Percentiles rank a stretch among this genome's conserved stretches.
These are phyloP conservation scores for Leccinum broughii DNA, from an alignment of 768 basidiomycete species.

Conservation along the genomic window DNA sequence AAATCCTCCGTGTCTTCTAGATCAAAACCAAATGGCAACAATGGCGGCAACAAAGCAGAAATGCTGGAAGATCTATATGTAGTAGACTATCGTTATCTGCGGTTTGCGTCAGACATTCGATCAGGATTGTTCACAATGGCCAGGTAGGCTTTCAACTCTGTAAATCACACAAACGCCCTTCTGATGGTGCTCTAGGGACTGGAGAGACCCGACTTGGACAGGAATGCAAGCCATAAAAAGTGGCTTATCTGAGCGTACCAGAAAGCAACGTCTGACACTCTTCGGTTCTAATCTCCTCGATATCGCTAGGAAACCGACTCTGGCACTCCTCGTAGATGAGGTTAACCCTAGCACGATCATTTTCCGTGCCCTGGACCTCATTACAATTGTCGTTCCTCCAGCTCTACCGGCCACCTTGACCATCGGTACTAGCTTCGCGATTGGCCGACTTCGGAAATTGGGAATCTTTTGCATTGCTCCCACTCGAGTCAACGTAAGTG, in stretches of 20 bases:
- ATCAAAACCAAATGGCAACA: conserved; percentile 35
- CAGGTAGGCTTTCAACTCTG: conserved; percentile 46
- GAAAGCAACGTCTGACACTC: conserved; percentile 65
- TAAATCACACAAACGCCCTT: background rate
- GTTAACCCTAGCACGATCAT: conserved; percentile 75
- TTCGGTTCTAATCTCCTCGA: conserved; percentile 90
- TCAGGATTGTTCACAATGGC: conserved; percentile 82
- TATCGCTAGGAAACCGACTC: conserved; percentile 81
- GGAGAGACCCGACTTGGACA: conserved; percentile 82
- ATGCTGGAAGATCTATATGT: conserved; percentile 56
- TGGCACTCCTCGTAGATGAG: conserved; percentile 84
- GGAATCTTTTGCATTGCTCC: conserved; percentile 98
- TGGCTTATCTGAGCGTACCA: conserved; percentile 56
- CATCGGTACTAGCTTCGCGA: conserved; percentile 95
- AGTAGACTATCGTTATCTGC: conserved; percentile 90
- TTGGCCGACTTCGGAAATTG: conserved; percentile 78
- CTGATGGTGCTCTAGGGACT: conserved; percentile 57
- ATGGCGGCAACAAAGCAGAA: conserved; percentile 33
- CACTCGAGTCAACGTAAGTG: conserved; percentile 90
- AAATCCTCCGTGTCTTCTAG: conserved; percentile 24
- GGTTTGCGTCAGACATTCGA: conserved; percentile 83
- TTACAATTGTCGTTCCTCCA: conserved; percentile 97
- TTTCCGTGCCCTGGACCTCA: conserved; percentile 88
- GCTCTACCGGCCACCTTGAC: conserved; percentile 96
- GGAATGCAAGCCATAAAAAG: conserved; percentile 56